These are phyloP conservation scores for Sporothrix humicola DNA, from an alignment of 2,329 filamentous ascomycete species.

Conservation along the genomic window DNA sequence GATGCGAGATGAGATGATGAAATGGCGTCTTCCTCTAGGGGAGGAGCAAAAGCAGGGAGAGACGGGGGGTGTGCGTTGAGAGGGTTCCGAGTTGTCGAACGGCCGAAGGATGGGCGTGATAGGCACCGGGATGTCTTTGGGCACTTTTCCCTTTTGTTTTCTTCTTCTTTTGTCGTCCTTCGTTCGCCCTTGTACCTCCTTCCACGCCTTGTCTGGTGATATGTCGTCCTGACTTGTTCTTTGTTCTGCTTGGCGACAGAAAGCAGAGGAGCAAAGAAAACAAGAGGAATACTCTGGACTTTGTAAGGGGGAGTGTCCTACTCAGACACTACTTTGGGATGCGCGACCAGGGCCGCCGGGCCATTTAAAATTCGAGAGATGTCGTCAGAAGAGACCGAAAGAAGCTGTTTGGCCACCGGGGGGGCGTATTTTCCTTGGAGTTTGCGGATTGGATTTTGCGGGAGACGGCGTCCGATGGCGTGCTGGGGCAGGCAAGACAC, in stretches of 20 bases:
- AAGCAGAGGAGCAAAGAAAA: neutral
- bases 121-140: neutral
- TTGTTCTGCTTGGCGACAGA: neutral
- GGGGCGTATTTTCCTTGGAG: neutral
- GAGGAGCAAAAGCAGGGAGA: neutral
- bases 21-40: slow-evolving; percentile 32
- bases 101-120: neutral
- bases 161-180: slow-evolving; percentile 16
- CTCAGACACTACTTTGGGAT: slow-evolving; percentile 2
- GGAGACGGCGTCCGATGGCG: slow-evolving; percentile 36
- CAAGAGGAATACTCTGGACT: too few species aligned
- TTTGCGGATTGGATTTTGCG: slow-evolving; percentile 27
- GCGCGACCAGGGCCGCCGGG: slow-evolving; percentile 30
- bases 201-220: neutral
- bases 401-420: too few species aligned
- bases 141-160: neutral
- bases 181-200: slow-evolving; percentile 1
- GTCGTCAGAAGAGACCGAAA: slow-evolving; percentile 30
- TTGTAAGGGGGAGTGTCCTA: neutral
- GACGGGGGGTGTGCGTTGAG: slow-evolving; percentile 16
- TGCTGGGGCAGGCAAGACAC: slow-evolving; percentile 33
- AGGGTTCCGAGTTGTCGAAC: neutral
- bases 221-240: neutral
- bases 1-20: slow-evolving; percentile 34
- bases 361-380: slow-evolving; percentile 33